phyloP scores from a whole-genome alignment of 78 protist genomes.

The Monocercomonoides exilis region DNA sequence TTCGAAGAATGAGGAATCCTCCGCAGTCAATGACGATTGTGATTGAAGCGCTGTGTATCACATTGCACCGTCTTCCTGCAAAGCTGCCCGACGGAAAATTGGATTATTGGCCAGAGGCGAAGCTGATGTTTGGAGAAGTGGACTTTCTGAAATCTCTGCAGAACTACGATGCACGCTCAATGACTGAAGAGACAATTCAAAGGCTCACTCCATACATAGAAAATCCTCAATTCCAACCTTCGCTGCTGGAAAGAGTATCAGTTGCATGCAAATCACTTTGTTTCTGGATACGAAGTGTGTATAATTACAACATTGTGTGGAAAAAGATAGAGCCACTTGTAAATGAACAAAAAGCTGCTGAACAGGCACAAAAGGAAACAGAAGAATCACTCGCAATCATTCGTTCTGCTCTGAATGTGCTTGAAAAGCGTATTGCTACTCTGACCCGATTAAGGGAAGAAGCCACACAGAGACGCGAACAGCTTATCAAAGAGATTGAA shows the following conservation, averaged over 20 bases:
- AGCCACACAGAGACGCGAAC: not conserved
- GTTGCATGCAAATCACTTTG: not conserved
- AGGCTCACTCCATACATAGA: not conserved
- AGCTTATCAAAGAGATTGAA: not conserved
- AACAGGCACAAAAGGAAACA: not conserved
- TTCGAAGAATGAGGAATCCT: constrained; percentile 16
- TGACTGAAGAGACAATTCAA: not conserved
- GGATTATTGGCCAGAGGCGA: not conserved
- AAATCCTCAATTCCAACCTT: not conserved
- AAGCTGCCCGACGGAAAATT: not conserved
- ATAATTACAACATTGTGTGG: not conserved
- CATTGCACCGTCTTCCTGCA: not conserved
- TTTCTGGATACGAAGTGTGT: not conserved
- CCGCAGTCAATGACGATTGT: constrained; percentile 17
- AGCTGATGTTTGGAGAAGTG: not conserved
- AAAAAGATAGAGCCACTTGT: not conserved
- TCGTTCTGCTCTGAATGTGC: not conserved
- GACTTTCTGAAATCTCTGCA: not conserved
- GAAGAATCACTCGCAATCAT: not conserved
- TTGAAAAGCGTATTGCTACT: not conserved
- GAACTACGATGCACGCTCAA: not conserved
- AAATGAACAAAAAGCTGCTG: not conserved
- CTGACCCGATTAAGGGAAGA: not conserved
- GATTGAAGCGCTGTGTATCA: not conserved
- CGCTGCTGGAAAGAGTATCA: not conserved